Evolutionary conservation across 208 protist genomes (phyloP), one percentile per base, ranked within the genome.

Genomic region (Vickermania ingenoplastis): DNA sequence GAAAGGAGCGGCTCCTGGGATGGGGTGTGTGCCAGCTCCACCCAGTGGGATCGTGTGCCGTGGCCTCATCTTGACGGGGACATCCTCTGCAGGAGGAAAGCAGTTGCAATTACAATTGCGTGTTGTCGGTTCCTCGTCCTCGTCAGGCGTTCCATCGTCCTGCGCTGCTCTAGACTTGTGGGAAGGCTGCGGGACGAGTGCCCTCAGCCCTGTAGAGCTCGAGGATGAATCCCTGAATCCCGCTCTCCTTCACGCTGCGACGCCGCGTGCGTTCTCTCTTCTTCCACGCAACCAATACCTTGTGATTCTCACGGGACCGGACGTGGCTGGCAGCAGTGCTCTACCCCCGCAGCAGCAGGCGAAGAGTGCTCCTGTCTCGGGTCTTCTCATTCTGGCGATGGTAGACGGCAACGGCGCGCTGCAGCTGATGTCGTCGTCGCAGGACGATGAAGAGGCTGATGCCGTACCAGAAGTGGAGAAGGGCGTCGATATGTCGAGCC

Each of bases 381-480:
- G n/a, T n/a, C n/a, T n/a, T n/a, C n/a, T n/a, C n/a, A n/a, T n/a
- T n/a, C 27, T 89, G 21, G 68, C 69, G 1, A 48, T 83, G 13
- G 61, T 81, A 21, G 67, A 75, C 62, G 73, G 79, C 53, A 54
- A 56, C 27, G 81, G 78, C 0, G 51, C 17, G 2, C 23, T 80
- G 24, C 63, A 74, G 7, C 36, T 67, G 1, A 30, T 50, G 4
- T 62, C 61, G 5, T 55, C 50, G 1, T 52, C 54, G 11, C 71
- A 75, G 0, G 74, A 81, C 1, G 66, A 74, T 1, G 73, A 80
- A 3, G 65, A 75, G 7, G 13, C 29, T 13, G 68, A 61, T 7
- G 17, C 11, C 11, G n/a, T n/a, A n/a, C n/a, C n/a, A 48, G 61
- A 59, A 26, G 53, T 21, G 14, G 65, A 67, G 23, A 52, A 49